A percentile compares a stretch with the other conserved stretches of the same genome.
Evolutionary conservation across 192 early-diverging fungal genomes (phyloP).

Genomic region (Lobosporangium transversale): DNA sequence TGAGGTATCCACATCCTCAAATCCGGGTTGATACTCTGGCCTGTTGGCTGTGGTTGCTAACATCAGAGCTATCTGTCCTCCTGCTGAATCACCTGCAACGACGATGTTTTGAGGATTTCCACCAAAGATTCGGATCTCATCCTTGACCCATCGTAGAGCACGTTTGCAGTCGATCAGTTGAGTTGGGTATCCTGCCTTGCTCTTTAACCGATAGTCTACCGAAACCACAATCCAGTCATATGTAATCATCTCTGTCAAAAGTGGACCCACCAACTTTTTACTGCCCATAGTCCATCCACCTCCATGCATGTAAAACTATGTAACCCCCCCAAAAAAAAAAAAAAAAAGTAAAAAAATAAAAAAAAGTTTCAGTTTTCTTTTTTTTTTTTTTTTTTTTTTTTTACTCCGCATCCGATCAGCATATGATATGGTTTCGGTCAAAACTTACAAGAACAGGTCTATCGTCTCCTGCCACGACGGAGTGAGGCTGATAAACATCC

Average conservation of each 20-base stretch:
- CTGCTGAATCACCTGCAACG: constrained; percentile 60
- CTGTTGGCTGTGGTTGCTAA: constrained; percentile 63
- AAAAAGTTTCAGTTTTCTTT: background rate
- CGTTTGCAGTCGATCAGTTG: constrained; percentile 76
- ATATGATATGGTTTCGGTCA: too few relatives aligned
- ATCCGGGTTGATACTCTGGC: constrained; percentile 61
- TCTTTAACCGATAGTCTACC: constrained; percentile 64
- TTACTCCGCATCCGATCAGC: background rate
- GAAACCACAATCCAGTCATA: constrained; percentile 68
- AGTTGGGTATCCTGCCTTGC: constrained; percentile 59
- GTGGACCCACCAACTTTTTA: constrained; percentile 61
- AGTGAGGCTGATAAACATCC: constrained; percentile 45
- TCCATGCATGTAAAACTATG: constrained; percentile 72
- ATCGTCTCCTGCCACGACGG: constrained; percentile 23
- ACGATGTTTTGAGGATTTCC: constrained; percentile 73
- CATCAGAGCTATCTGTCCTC: constrained; percentile 67
- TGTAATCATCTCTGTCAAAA: constrained; percentile 44
- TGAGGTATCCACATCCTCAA: constrained; percentile 66
- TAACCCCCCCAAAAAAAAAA: background rate
- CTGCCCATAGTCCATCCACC: constrained; percentile 70
- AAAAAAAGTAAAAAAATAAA: background rate
- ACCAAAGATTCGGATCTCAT: constrained; percentile 67
- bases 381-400: background rate
- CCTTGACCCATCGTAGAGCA: constrained; percentile 73
- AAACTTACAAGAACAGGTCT: constrained; percentile 51